Conservation (phyloP, 2,329 filamentous ascomycete species). For the Aspergillus novofumigatus region DNA sequence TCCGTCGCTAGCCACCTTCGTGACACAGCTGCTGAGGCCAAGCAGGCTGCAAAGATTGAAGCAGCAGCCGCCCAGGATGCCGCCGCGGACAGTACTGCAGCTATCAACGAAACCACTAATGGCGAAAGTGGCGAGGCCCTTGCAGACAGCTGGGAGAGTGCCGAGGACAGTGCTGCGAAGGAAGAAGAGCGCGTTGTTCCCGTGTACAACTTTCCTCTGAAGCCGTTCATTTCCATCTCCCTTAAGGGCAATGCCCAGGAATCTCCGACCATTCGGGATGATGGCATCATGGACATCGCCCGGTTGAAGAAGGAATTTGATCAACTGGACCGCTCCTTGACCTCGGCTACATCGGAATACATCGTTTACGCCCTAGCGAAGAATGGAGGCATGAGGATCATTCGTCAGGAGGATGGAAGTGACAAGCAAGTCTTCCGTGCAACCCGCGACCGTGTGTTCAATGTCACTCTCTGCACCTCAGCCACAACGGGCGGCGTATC, state of each 20-base stretch:
- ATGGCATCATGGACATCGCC: constrained; percentile 86
- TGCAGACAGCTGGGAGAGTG: constrained; percentile 89
- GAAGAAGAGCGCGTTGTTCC: constrained; percentile 63
- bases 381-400: constrained; percentile 86
- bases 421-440: constrained; percentile 90
- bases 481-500: constrained; percentile 49
- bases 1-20: constrained; percentile 28
- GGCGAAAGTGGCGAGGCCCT: constrained; percentile 54
- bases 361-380: constrained; percentile 94
- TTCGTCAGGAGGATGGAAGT: constrained; percentile 87
- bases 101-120: constrained; percentile 53
- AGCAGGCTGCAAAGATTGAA: constrained; percentile 46
- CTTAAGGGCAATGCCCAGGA: constrained; percentile 48
- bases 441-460: constrained; percentile 91
- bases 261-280: constrained; percentile 64
- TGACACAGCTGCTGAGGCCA: constrained; percentile 42
- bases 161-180: constrained; percentile 65
- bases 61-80: constrained; percentile 43
- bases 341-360: constrained; percentile 82
- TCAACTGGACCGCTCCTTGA: constrained; percentile 90
- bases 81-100: constrained; percentile 10
- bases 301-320: constrained; percentile 97
- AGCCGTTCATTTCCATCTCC: constrained; percentile 87
- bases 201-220: constrained; percentile 95
- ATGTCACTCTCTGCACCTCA: constrained; percentile 75